Conservation (phyloP, 2,329 filamentous ascomycete species). For the Gyromitra esculenta region DNA sequence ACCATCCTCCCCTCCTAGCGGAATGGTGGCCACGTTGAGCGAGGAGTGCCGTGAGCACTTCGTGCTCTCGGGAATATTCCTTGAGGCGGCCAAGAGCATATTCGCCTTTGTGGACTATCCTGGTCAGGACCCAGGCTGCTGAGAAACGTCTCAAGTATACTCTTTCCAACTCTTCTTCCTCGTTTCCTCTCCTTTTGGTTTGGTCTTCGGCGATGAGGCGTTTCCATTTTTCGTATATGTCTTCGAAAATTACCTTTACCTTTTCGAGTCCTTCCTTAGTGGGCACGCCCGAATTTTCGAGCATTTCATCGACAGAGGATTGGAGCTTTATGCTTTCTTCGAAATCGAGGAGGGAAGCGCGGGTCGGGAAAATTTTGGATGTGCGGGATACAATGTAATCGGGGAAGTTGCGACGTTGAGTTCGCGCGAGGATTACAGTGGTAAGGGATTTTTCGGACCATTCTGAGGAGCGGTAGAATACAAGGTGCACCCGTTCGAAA, state of each 20-base stretch:
- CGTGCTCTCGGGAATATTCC: constrained; percentile 78
- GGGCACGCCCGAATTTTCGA: constrained; percentile 80
- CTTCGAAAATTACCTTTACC: constrained; percentile 76
- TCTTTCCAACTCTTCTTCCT: constrained; percentile 69
- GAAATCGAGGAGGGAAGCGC: constrained; percentile 81
- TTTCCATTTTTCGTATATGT: constrained; percentile 83
- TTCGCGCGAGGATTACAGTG: constrained; percentile 91
- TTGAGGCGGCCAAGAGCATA: constrained; percentile 83
- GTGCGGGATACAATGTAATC: constrained; percentile 90
- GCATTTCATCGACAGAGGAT: constrained; percentile 78
- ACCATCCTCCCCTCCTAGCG: constrained; percentile 87
- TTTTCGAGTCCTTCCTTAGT: constrained; percentile 72
- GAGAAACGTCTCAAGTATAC: constrained; percentile 89
- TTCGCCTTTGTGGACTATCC: constrained; percentile 88
- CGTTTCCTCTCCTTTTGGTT: constrained; percentile 77
- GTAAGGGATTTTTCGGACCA: constrained; percentile 98
- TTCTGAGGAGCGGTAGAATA: constrained; percentile 94
- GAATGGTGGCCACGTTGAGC: constrained; percentile 84
- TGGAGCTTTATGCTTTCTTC: constrained; percentile 86
- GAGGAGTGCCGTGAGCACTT: constrained; percentile 77
- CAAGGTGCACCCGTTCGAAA: constrained; percentile 92
- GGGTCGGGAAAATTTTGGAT: constrained; percentile 84
- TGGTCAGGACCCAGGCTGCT: constrained; percentile 90
- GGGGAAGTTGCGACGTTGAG: constrained; percentile 86
- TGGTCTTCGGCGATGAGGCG: constrained; percentile 76